Evolutionary conservation across 331 rosid species (phyloP), one percentile per base, ranked within the genome.

Genomic region (Pyrus hybrid): DNA sequence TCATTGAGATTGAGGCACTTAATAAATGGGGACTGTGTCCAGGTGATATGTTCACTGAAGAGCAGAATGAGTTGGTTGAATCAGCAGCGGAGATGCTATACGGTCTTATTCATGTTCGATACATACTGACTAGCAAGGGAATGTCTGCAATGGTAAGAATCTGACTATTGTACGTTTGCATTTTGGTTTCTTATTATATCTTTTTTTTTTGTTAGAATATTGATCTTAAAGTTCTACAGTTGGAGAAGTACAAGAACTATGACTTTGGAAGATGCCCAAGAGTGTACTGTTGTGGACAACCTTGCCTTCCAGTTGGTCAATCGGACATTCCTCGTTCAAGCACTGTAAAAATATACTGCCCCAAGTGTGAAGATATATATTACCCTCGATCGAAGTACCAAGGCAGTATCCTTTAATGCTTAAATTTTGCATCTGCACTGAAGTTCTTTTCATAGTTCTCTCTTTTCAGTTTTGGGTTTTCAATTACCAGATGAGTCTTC

Each of bases 211-310:
- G 62, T 71, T 43, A 17, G 45, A 60, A 74, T 62, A 25, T 63
- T 76, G 51, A 64, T 33, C 13, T 68, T 22, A 58, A 67, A 32
- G 28, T 64, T 60, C 57, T 71, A 10, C 85, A 92, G 96, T 77
- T 90, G 63, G 96, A 92, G 84, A 95, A 95, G 83, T 95, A 87
- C 86, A 95, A 92, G 79, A 92, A 83, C 83, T 92, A 95, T 76
- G 99, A 95, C 77, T 95, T 95, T 73, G 99, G 99, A 26, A 87
- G 99, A 82, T 95, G 99, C 86, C 99, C 99, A 11, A 86, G 99
- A 88, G 99, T 95, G 71, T 89, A 92, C 80, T 95, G 99, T 85
- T 90, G 96, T 83, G 98, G 99, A 71, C 99, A 95, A 77, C 97
- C 98, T 33, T 95, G 99, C 80, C 96, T 95, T 83, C 99, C 99